Conservation (phyloP, 2,329 filamentous ascomycete species). For the Lecanicillium sp. region DNA sequence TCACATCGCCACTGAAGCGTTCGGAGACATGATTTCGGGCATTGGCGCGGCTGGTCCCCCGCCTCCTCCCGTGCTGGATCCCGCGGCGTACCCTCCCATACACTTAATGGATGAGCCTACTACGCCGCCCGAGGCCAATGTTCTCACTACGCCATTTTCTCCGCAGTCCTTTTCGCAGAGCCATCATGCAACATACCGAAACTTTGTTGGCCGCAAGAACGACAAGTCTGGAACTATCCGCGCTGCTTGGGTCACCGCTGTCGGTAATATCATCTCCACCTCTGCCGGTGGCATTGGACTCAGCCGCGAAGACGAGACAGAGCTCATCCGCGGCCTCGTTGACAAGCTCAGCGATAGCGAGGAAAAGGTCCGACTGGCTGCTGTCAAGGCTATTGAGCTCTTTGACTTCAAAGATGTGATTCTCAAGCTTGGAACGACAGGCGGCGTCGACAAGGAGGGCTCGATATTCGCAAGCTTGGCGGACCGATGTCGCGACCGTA, state of each 20-base stretch:
- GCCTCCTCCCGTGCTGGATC: constrained; percentile 63
- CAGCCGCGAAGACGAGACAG: constrained; percentile 71
- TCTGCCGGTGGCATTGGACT: constrained; percentile 85
- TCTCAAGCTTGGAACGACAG: constrained; percentile 69
- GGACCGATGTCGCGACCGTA: constrained; percentile 83
- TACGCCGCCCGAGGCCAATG: constrained; percentile 43
- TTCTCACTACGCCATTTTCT: constrained; percentile 75
- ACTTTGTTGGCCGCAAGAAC: constrained; percentile 75
- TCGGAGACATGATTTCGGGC: constrained; percentile 90
- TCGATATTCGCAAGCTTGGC: constrained; percentile 77
- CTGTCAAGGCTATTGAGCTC: constrained; percentile 74
- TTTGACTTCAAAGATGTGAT: constrained; percentile 79
- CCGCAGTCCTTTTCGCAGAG: constrained; percentile 84
- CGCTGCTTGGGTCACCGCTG: constrained; percentile 76
- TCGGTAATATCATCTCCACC: constrained; percentile 82
- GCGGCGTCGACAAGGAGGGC: constrained; percentile 65
- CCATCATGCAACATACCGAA: constrained; percentile 70
- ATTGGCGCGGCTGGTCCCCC: constrained; percentile 88
- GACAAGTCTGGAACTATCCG: constrained; percentile 82
- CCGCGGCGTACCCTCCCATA: constrained; percentile 75
- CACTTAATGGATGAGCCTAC: constrained; percentile 49
- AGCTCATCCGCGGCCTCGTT: constrained; percentile 64
- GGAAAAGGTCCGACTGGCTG: constrained; percentile 82
- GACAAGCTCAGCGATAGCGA: constrained; percentile 83
- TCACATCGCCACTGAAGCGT: constrained; percentile 81